Evolutionary conservation across 1,139 yeast species (phyloP).

Genomic region (Sugiyamaella grinbergsii): DNA sequence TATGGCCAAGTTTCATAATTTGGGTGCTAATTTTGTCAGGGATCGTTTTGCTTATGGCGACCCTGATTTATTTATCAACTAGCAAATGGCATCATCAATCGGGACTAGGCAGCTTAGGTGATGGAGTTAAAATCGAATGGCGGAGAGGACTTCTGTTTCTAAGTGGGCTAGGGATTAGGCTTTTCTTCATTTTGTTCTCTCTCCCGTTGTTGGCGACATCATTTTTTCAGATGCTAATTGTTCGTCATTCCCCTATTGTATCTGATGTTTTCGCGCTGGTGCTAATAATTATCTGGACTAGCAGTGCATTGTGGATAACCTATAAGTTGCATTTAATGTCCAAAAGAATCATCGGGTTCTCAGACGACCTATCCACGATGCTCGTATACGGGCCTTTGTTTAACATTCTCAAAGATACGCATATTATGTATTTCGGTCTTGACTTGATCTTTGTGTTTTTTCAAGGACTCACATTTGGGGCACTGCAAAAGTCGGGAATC

Average conservation of each 20-base stretch:
- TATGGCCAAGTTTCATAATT: conserved; percentile 43
- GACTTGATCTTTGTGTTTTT: conserved; percentile 34
- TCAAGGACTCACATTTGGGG: conserved; percentile 43
- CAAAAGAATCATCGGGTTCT: conserved; percentile 24
- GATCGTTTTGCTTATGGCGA: conserved; percentile 21
- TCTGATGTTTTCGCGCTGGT: conserved; percentile 40
- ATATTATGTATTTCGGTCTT: conserved; percentile 29
- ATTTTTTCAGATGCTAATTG: conserved; percentile 40
- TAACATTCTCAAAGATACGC: conserved; percentile 25
- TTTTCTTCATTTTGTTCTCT: conserved; percentile 36
- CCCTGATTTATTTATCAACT: conserved; percentile 23
- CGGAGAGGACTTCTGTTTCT: conserved; percentile 12
- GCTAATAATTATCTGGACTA: conserved; percentile 36
- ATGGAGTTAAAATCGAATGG: conserved; percentile 9
- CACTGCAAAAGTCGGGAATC: conserved; percentile 41
- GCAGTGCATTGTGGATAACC: conserved; percentile 29
- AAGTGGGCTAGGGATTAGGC: conserved; percentile 31
- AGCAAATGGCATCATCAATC: conserved; percentile 19
- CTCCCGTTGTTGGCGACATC: conserved; percentile 40
- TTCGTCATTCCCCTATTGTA: conserved; percentile 29
- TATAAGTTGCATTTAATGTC: conserved; percentile 27
- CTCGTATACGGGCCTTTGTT: conserved; percentile 41
- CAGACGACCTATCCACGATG: conserved; percentile 37
- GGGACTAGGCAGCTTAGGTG: conserved; percentile 1
- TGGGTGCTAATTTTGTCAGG: conserved; percentile 38